phyloP scores from a whole-genome alignment of 2,329 filamentous ascomycete genomes.

The Penicillium rolfsii region DNA sequence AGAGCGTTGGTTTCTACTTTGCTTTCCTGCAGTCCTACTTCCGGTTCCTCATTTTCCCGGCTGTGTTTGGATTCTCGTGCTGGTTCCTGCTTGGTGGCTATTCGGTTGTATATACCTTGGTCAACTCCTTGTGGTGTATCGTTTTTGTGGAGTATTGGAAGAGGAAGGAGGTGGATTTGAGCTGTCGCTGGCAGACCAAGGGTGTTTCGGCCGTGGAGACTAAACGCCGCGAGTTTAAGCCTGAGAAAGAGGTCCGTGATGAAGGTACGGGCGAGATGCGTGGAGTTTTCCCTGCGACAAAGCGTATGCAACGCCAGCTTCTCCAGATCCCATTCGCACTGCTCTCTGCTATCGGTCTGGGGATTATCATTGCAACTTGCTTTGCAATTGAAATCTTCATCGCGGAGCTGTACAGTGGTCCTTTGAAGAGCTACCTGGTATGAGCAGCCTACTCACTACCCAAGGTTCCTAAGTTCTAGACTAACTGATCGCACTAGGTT shows the following conservation, averaged over 20 bases:
- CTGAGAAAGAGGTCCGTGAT: slow-evolving; percentile 76
- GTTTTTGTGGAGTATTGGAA: slow-evolving; percentile 97
- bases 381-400: slow-evolving; percentile 98
- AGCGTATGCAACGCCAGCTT: slow-evolving; percentile 77
- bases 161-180: slow-evolving; percentile 84
- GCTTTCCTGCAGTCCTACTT: slow-evolving; percentile 96
- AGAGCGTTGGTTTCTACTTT: slow-evolving; percentile 86
- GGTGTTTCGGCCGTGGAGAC: slow-evolving; percentile 82
- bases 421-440: slow-evolving; percentile 83
- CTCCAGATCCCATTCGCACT: slow-evolving; percentile 89
- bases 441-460: slow-evolving; percentile 34
- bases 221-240: slow-evolving; percentile 75
- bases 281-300: slow-evolving; percentile 74
- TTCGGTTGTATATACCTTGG: slow-evolving; percentile 78
- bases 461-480: slow-evolving; percentile 5
- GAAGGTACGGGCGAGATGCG: slow-evolving; percentile 80
- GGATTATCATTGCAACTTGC: slow-evolving; percentile 83
- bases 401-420: slow-evolving; percentile 89
- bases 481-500: slow-evolving; percentile 54
- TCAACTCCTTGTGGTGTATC: slow-evolving; percentile 82
- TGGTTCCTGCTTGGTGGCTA: slow-evolving; percentile 85
- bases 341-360: slow-evolving; percentile 72
- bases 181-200: slow-evolving; percentile 86
- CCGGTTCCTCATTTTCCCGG: slow-evolving; percentile 79
- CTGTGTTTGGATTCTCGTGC: slow-evolving; percentile 74